Conservation (phyloP, 2,329 filamentous ascomycete species). For the Cytospora chrysosperma region DNA sequence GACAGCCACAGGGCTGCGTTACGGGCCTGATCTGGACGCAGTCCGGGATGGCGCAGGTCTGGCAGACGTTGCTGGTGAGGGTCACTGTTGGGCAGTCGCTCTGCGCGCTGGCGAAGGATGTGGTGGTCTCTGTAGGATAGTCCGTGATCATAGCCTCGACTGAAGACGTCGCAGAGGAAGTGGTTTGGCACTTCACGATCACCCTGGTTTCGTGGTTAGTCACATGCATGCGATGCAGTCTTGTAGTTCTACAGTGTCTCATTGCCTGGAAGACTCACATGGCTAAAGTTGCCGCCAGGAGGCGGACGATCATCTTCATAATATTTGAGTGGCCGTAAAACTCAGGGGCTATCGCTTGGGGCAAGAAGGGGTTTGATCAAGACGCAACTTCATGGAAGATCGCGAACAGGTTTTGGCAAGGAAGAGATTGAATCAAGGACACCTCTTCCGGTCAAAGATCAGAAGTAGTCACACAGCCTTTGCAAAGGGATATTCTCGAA, state of each 20-base stretch:
- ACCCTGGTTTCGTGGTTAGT: slow-evolving; percentile 5
- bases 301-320: neutral
- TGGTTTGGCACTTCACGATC: neutral
- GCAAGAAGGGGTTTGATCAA: neutral
- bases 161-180: neutral
- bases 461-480: neutral
- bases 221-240: neutral
- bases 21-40: slow-evolving; percentile 25
- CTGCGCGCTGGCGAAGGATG: neutral
- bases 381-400: neutral
- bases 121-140: slow-evolving; percentile 1
- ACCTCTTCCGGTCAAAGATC: neutral
- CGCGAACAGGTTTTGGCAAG: neutral
- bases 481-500: neutral
- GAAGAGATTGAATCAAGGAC: neutral
- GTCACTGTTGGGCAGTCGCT: slow-evolving; percentile 27
- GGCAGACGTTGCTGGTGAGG: slow-evolving; percentile 24
- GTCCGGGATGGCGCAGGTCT: slow-evolving; percentile 22
- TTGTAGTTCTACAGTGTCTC: too few relatives aligned
- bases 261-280: neutral
- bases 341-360: neutral
- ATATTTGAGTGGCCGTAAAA: neutral
- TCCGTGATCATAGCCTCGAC: neutral
- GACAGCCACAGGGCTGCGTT: slow-evolving; percentile 26
- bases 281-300: neutral